These are phyloP conservation scores for Penicillium antarcticum DNA, from an alignment of 495 filamentous ascomycete species.

Conservation along the genomic window DNA sequence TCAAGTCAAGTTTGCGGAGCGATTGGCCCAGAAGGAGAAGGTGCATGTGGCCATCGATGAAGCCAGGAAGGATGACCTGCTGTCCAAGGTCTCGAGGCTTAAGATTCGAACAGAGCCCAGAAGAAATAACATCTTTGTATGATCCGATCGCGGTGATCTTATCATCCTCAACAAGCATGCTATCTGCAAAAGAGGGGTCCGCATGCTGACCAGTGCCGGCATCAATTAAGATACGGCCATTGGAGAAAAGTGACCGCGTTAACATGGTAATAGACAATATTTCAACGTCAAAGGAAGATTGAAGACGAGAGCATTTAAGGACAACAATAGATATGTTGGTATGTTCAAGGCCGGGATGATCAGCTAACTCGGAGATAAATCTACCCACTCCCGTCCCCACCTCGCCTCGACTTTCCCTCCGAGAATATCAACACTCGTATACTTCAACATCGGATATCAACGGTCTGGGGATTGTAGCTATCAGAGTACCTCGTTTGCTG, in stretches of 20 bases:
- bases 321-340: not conserved
- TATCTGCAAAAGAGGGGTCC: conserved; percentile 22
- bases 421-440: not conserved
- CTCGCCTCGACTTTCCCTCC: conserved; percentile 4
- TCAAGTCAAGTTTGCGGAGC: conserved; percentile 49
- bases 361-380: not conserved
- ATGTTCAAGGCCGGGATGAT: not conserved
- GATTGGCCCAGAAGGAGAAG: conserved; percentile 53
- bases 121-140: conserved; percentile 27
- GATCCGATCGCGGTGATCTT: conserved; percentile 9
- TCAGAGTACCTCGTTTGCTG: too few relatives aligned
- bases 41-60: conserved; percentile 58
- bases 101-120: not conserved
- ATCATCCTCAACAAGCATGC: conserved; percentile 24
- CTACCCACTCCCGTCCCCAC: not conserved
- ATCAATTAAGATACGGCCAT: conserved; percentile 31
- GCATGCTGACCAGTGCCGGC: conserved; percentile 26
- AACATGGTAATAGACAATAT: not conserved
- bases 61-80: conserved; percentile 49
- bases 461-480: not conserved
- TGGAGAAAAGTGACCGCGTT: conserved; percentile 20
- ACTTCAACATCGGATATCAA: not conserved
- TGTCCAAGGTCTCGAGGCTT: conserved; percentile 29
- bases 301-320: not conserved
- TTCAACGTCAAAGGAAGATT: not conserved